A percentile compares a stretch with the other conserved stretches of the same genome.
phyloP scores from a whole-genome alignment of 2,329 filamentous ascomycete genomes.

The Leptoxyphium fumago region DNA sequence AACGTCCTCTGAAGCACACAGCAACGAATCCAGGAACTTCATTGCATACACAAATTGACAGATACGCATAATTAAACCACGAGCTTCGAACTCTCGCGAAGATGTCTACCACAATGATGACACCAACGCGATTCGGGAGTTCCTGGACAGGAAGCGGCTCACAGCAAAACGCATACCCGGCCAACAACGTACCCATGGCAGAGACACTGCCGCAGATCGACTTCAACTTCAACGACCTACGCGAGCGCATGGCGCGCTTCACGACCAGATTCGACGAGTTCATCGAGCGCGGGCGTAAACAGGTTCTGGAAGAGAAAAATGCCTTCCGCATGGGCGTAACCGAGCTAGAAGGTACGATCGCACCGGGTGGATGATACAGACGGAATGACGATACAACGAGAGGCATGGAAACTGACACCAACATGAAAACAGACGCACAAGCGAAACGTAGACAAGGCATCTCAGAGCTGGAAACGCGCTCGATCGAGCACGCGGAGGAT shows the following conservation, averaged over 20 bases:
- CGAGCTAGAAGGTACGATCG: conserved; percentile 64
- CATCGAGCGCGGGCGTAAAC: conserved; percentile 79
- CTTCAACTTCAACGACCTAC: conserved; percentile 91
- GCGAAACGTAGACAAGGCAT: conserved; percentile 80
- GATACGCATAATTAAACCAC: no score
- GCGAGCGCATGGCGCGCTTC: conserved; percentile 89
- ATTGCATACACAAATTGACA: no score
- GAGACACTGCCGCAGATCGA: conserved; percentile 77
- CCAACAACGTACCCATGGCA: conserved; percentile 51
- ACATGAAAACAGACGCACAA: conserved; percentile 56
- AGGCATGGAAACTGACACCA: not conserved
- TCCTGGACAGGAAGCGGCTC: conserved; percentile 46
- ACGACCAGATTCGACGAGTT: conserved; percentile 83
- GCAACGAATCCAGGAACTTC: no score
- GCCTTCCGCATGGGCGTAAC: conserved; percentile 82
- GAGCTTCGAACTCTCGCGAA: not conserved
- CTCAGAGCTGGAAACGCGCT: conserved; percentile 63
- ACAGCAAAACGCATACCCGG: conserved; percentile 36
- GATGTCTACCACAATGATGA: conserved; percentile 17
- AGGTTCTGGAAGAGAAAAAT: conserved; percentile 83
- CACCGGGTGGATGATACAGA: no score
- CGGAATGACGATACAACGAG: no score
- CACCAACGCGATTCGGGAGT: conserved; percentile 49
- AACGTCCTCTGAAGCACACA: no score
- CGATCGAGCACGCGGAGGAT: conserved; percentile 54